Percentiles rank a stretch among this genome's conserved stretches.
phyloP scores from a whole-genome alignment of 306 rosid species.

The Gillenia trifoliata region DNA sequence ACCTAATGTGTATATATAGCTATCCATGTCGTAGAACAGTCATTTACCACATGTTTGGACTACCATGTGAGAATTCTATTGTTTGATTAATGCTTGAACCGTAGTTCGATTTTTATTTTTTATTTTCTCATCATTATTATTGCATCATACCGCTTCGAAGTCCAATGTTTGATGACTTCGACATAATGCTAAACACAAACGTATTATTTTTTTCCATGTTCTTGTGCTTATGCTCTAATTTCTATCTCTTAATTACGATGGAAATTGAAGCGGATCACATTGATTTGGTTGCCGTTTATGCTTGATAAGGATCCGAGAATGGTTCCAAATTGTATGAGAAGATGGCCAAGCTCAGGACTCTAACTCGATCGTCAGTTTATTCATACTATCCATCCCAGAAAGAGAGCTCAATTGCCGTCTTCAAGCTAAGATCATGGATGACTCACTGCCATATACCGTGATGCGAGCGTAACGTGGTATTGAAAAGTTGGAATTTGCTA shows the following conservation, averaged over 20 bases:
- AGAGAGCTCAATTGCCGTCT: constrained; percentile 58
- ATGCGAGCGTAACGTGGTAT: constrained; percentile 38
- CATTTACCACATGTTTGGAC: no score
- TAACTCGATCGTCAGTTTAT: no score
- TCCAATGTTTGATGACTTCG: no score
- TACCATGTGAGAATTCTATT: not conserved
- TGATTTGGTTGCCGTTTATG: constrained; percentile 73
- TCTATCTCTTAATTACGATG: constrained; percentile 43
- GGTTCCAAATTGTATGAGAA: constrained; percentile 63
- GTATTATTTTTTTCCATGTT: no score
- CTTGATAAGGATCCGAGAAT: constrained; percentile 65
- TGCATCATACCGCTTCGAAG: no score
- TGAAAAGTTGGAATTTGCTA: no score
- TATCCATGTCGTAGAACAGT: no score
- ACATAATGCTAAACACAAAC: no score
- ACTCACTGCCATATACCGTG: constrained; percentile 48
- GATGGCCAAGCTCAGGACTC: constrained; percentile 49
- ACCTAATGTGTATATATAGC: no score
- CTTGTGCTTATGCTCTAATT: not conserved
- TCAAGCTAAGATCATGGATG: constrained; percentile 67
- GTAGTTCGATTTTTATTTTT: no score
- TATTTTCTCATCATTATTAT: no score
- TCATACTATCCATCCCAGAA: constrained; percentile 67
- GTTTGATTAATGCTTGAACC: no score
- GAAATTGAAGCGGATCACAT: constrained; percentile 89